A percentile compares a stretch with the other conserved stretches of the same genome.
phyloP scores from a whole-genome alignment of 129 eudicot species.

The Lactuca saligna region DNA sequence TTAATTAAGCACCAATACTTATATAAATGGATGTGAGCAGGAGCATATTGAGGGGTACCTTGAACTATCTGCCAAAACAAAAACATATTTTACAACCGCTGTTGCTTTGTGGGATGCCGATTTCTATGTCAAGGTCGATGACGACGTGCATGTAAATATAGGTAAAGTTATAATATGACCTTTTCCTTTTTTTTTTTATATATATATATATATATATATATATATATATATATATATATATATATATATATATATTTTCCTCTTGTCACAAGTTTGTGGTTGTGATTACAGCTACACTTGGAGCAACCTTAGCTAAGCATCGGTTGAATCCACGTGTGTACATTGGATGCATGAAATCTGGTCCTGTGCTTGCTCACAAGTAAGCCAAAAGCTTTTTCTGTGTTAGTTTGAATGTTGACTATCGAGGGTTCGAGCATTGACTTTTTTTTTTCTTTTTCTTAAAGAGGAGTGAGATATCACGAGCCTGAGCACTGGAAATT shows the following conservation, averaged over 20 bases:
- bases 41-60: conserved; percentile 93
- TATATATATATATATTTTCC: too few relatives aligned
- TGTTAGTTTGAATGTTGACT: not conserved
- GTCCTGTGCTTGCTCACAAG: conserved; percentile 91
- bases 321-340: conserved; percentile 68
- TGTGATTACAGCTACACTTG: conserved; percentile 65
- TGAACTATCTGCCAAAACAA: conserved; percentile 86
- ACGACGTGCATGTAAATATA: conserved; percentile 90
- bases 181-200: too few relatives aligned
- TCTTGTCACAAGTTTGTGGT: too few relatives aligned
- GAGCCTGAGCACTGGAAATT: conserved; percentile 98
- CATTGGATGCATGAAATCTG: conserved; percentile 96
- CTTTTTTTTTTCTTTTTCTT: conserved; percentile 1
- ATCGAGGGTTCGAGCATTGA: conserved; percentile 14
- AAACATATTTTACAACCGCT: conserved; percentile 79
- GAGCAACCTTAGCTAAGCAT: conserved; percentile 73
- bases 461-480: conserved; percentile 91
- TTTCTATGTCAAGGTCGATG: conserved; percentile 91
- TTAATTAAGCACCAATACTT: not conserved
- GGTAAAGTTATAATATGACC: conserved; percentile 39
- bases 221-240: too few relatives aligned
- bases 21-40: conserved; percentile 33
- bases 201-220: too few relatives aligned
- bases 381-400: conserved; percentile 32
- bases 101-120: conserved; percentile 92